Evolutionary conservation across 2,329 filamentous ascomycete species (phyloP).

Genomic region (Cryphonectria japonica): DNA sequence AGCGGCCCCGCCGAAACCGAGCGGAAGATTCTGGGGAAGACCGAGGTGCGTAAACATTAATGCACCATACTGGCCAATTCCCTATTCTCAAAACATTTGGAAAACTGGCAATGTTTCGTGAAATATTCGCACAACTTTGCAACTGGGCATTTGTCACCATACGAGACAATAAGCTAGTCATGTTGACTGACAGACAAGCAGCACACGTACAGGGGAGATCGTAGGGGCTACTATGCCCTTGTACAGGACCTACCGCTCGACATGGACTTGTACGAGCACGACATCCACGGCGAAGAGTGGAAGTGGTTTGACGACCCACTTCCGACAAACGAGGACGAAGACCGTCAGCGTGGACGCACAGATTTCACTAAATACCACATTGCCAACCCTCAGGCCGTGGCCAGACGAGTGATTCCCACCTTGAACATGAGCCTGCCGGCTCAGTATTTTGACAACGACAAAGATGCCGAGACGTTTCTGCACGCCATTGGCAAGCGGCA

Average conservation of each 20-base stretch:
- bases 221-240: not conserved
- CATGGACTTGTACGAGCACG: not conserved
- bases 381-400: not conserved
- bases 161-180: not conserved
- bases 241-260: not conserved
- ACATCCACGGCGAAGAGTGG: not conserved
- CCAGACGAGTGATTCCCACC: not conserved
- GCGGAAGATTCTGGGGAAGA: not conserved
- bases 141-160: not conserved
- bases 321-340: not conserved
- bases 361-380: not conserved
- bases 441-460: conserved; percentile 2
- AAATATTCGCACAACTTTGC: not conserved
- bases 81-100: no score
- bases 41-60: not conserved
- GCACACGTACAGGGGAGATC: not conserved
- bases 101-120: not conserved
- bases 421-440: not conserved
- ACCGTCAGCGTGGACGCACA: not conserved
- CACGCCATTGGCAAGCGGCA: not conserved
- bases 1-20: not conserved
- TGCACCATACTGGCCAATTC: not conserved
- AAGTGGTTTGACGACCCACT: conserved; percentile 2
- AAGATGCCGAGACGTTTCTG: conserved; percentile 3
- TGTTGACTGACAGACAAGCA: not conserved